These are phyloP conservation scores for Hericium rajendrae DNA, from an alignment of 768 basidiomycete genomes.

Conservation along the genomic window DNA sequence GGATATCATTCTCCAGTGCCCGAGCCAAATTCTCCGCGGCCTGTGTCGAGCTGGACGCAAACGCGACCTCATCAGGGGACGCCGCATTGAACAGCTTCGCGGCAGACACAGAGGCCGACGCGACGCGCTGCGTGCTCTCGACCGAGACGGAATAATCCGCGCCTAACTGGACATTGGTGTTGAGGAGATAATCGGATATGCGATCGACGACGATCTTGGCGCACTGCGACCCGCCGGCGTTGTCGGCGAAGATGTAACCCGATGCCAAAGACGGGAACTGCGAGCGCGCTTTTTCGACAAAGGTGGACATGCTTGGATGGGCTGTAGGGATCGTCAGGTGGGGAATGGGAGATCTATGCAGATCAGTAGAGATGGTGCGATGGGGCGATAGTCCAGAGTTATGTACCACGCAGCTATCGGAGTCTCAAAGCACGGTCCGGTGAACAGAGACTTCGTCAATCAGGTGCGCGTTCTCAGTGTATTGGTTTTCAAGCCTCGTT, in stretches of 20 bases:
- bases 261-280: slow-evolving; percentile 53
- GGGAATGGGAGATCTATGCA: neutral
- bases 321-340: neutral
- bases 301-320: neutral
- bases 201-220: slow-evolving; percentile 44
- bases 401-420: neutral
- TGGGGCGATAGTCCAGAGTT: neutral
- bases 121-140: slow-evolving; percentile 40
- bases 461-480: too few relatives aligned
- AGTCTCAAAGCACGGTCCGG: neutral
- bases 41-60: slow-evolving; percentile 58
- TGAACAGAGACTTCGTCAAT: too few relatives aligned
- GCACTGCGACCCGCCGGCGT: slow-evolving; percentile 68
- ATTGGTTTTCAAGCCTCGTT: too few relatives aligned
- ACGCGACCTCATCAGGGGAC: slow-evolving; percentile 54
- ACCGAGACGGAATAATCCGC: slow-evolving; percentile 57
- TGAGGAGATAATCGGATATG: slow-evolving; percentile 57
- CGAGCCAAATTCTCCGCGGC: slow-evolving; percentile 62
- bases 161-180: slow-evolving; percentile 68
- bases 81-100: slow-evolving; percentile 55
- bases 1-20: slow-evolving; percentile 44
- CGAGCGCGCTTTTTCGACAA: slow-evolving; percentile 39
- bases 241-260: slow-evolving; percentile 64
- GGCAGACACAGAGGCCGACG: slow-evolving; percentile 40
- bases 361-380: neutral